Percentiles rank a stretch among this genome's conserved stretches.
Evolutionary conservation across 2,329 filamentous ascomycete species (phyloP).

Genomic region (Neofusicoccum umdonicola): DNA sequence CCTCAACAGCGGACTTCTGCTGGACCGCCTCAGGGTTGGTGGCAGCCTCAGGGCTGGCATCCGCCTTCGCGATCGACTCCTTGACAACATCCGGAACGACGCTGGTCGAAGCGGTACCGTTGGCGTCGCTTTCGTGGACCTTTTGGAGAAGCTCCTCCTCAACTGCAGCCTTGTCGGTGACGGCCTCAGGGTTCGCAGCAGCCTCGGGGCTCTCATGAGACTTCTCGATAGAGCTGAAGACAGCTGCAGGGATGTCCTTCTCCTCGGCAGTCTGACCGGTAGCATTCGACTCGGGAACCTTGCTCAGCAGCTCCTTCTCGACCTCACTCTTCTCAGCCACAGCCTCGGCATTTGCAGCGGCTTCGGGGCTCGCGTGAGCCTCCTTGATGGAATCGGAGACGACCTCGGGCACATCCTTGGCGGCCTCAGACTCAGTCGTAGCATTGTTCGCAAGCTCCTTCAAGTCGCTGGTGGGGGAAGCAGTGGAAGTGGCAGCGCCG

Average conservation of each 20-base stretch:
- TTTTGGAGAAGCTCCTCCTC: constrained; percentile 21
- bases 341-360: constrained; percentile 64
- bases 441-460: constrained; percentile 10
- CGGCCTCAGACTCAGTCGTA: background rate
- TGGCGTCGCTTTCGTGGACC: constrained; percentile 17
- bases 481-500: constrained; percentile 28
- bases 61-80: constrained; percentile 49
- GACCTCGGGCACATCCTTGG: constrained; percentile 11
- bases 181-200: constrained; percentile 22
- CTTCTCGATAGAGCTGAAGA: constrained; percentile 57
- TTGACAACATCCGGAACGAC: constrained; percentile 42
- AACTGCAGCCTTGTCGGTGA: constrained; percentile 19
- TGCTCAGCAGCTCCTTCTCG: constrained; percentile 70
- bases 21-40: constrained; percentile 65
- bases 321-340: constrained; percentile 73
- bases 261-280: constrained; percentile 36
- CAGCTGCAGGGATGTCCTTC: constrained; percentile 52
- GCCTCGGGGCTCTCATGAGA: constrained; percentile 20
- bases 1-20: constrained; percentile 73
- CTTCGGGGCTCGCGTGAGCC: constrained; percentile 66
- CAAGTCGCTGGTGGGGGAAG: constrained; percentile 2
- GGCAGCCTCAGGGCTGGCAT: constrained; percentile 67
- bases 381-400: constrained; percentile 42
- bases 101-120: constrained; percentile 23
- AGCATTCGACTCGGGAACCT: constrained; percentile 48